Evolutionary conservation across 352 stramenopile species (phyloP), one percentile per base, ranked within the genome.

Genomic region (Globisporangium apiculatum): DNA sequence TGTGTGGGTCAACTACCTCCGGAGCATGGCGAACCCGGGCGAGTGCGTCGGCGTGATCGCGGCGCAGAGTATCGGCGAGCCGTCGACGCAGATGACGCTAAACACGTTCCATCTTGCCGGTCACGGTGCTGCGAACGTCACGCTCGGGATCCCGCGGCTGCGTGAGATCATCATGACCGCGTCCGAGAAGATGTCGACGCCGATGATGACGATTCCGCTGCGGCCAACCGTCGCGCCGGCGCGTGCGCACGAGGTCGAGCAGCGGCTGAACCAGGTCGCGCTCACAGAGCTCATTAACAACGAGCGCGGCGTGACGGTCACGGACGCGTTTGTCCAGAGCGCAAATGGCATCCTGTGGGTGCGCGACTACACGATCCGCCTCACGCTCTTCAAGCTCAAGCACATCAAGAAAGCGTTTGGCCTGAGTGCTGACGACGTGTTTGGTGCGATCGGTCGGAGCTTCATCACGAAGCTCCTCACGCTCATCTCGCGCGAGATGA

Each of bases 41-140:
- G 97, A 99, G 72, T 96, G 97, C 46, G 98, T 99, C 6, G 98
- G 98, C 58, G 92, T 96, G 40, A 95, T 99, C 57, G 97, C 97
- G 53, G 98, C 97, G 37, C 97, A 99, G 80, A 98, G 89, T 64
- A 95, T 99, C 67, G 97, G 98, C 46, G 98, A 99, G 71, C 98
- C 98, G n/a, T 99, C 97, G 38, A 99, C 98, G 7, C 98, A 99
- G 75, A 99, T 99, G 98, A 99, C 98, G 55, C 85, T 99, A 9
- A 99, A 99, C 81, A 99, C 98, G 40, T 99, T 99, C 80, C 98
- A 99, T 70, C 86, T 99, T 72, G 98, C 98, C 51, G 98, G 98
- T 48, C 92, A 98, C 68, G 97, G 97, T 69, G 97, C 96, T 42
- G 97, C 96, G 46, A 99, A 99, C 77, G 97, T 99, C 47, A 99